Evolutionary conservation across 1,139 yeast species (phyloP).

Genomic region (Meyerozyma carpophila): DNA sequence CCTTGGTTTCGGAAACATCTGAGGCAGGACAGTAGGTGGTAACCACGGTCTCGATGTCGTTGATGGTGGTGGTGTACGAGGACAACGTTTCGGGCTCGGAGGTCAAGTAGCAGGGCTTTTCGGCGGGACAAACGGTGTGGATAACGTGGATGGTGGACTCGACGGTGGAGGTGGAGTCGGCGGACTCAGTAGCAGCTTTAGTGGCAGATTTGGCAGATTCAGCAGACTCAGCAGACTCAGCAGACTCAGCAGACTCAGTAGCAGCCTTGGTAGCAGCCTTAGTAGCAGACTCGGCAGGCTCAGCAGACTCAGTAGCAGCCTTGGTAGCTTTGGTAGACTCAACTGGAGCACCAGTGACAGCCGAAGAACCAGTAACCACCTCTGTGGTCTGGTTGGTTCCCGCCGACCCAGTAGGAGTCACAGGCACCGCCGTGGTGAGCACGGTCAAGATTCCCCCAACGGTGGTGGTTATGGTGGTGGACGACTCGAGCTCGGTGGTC

Average conservation of each 20-base stretch:
- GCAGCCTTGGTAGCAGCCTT: too few relatives aligned
- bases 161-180: not conserved
- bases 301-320: too few relatives aligned
- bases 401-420: not conserved
- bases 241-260: too few relatives aligned
- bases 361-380: too few relatives aligned
- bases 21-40: constrained; percentile 19
- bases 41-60: constrained; percentile 12
- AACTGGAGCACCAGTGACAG: too few relatives aligned
- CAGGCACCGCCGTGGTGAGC: constrained; percentile 20
- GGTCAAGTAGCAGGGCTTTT: constrained; percentile 6
- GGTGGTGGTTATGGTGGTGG: constrained; percentile 35
- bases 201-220: not conserved
- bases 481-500: constrained; percentile 30
- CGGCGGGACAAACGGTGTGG: constrained; percentile 7
- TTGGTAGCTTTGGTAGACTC: too few relatives aligned
- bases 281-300: too few relatives aligned
- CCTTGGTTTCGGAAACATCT: constrained; percentile 1
- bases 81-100: constrained; percentile 7
- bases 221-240: too few relatives aligned
- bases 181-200: not conserved
- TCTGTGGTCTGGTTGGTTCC: not conserved
- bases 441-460: constrained; percentile 39
- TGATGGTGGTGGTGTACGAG: constrained; percentile 10
- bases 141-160: constrained; percentile 3